Evolutionary conservation across 306 rosid genomes (phyloP).

Genomic region (Trifolium fragiferum): DNA sequence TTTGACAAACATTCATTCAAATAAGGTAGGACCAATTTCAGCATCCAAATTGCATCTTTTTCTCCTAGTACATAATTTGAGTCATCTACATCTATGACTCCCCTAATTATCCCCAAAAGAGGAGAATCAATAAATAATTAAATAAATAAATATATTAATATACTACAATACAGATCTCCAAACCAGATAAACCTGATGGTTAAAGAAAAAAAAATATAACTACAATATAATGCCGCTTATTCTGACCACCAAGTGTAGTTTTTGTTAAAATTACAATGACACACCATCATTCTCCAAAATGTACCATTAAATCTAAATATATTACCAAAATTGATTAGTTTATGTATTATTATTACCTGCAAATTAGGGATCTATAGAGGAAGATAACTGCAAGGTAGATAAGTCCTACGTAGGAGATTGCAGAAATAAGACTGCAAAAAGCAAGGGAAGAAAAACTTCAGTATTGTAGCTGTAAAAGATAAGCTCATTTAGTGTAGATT

Average conservation of each 20-base stretch:
- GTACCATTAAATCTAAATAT: background rate
- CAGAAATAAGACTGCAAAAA: slow-evolving; percentile 75
- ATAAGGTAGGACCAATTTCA: slow-evolving; percentile 73
- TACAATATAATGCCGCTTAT: no score
- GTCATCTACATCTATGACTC: slow-evolving; percentile 54
- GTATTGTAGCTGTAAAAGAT: slow-evolving; percentile 2
- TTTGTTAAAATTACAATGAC: no score
- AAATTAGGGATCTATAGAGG: slow-evolving; percentile 73
- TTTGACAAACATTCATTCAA: slow-evolving; percentile 71
- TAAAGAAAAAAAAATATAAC: no score
- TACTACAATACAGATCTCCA: no score
- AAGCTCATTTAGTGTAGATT: background rate
- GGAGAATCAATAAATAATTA: slow-evolving; percentile 1
- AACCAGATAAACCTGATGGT: no score
- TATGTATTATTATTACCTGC: slow-evolving; percentile 48
- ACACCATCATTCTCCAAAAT: no score
- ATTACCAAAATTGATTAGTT: background rate
- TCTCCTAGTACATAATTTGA: slow-evolving; percentile 68
- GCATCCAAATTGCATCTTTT: slow-evolving; percentile 82
- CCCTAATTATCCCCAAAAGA: slow-evolving; percentile 51
- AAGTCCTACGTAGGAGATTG: slow-evolving; percentile 73
- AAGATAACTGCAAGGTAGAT: slow-evolving; percentile 77
- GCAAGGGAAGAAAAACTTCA: slow-evolving; percentile 32
- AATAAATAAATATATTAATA: no score
- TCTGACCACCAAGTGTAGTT: no score